Base-by-base conservation (phyloP, 768 basidiomycete genomes). In the Podaxis sp. region DNA sequence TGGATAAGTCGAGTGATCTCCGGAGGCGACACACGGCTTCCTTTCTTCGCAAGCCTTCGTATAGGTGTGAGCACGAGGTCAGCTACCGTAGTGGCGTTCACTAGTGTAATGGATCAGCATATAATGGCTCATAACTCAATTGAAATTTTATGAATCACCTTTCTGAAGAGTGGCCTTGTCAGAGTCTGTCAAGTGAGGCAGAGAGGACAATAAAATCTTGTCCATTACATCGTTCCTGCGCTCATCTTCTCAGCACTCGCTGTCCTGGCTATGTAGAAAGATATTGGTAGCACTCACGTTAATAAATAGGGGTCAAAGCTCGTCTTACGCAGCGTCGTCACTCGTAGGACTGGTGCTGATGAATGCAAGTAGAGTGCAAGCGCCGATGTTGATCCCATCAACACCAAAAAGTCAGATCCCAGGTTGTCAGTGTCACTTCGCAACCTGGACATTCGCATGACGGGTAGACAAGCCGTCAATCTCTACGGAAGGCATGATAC, bases 1-100 rank as follows among this genome's bases (percentile, higher is more conserved):
- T 84, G 75, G 40, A 92, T 69, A 57, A 90, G 79, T 46, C 69
- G 69, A 64, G 80, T 78, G 15, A 82, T 81, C 42, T 87, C 84
- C 22, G 76, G 67, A 4, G 76, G 77, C 11, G 84, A 73, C 15
- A 85, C 76, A 68, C 73, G 82, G 70, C 89, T 87, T 68, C 79
- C 80, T 56, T 80, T 33, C 33, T 33, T 82, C 1, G 86, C 82
- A 44, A 89, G 71, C 42, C 88, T 87, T 65, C 77, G 76, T 4
- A 80, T 72, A 0, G 81, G 70, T 6, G 73, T 74, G 44, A 88
- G 68, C 17, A 90, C 65, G 30, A 90, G 70, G 58, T 89, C 86
- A 33, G 76, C 70, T 8, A 81, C 59, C 33, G 79, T 79, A 54
- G 67, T 71, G 63, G 88, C 72, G 62, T 81, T 81, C 53, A 83